Base-by-base conservation (phyloP, 1,284 basidiomycete species). In the Fomitopsis betulina region DNA sequence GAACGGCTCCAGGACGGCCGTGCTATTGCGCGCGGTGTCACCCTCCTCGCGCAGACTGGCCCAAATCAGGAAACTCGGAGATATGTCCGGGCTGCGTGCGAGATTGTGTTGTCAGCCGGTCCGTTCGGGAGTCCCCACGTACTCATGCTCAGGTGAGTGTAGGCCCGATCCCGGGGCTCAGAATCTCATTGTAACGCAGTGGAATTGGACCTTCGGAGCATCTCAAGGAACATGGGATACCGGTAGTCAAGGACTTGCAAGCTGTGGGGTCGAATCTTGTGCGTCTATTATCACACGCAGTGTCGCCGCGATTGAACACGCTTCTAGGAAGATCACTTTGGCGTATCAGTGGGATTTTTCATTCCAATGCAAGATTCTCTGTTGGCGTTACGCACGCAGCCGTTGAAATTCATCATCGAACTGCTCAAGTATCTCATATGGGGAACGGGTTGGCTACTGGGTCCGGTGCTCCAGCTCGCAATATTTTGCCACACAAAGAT, bases 51-150 rank as follows among this genome's bases (percentile, higher is more conserved):
- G 19, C 43, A 43, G 30, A 23, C 53, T 35, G 25, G 53, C 23
- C 57, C 37, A 53, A 55, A 56, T 43, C 25, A 40, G 56, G 37
- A 59, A 33, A 53, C 54, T n/a, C 54, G 53, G 12, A 60, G 55
- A n/a, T 55, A 58, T 27, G 65, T 69, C 3, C 50, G 55, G 10
- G 74, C 68, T 1, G 58, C 56, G n/a, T 58, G 62, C 50, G 71
- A 74, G 56, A 64, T 75, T 2, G 60, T 76, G 6, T 27, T 76
- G 15, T 70, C 61, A 45, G 65, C 67, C 10, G 75, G 75, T 15
- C 66, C 72, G 1, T 59, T 76, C 13, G 70, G 69, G 0, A 68
- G 67, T 27, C 73, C 74, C 0, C 69, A 71, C 32, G 42, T 75
- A 8, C 62, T 75, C 1, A 67, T 73, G 68, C 55, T 74, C 23